These are phyloP conservation scores for Trichoderma arundinaceum DNA, from an alignment of 2,329 filamentous ascomycete genomes.

Conservation along the genomic window DNA sequence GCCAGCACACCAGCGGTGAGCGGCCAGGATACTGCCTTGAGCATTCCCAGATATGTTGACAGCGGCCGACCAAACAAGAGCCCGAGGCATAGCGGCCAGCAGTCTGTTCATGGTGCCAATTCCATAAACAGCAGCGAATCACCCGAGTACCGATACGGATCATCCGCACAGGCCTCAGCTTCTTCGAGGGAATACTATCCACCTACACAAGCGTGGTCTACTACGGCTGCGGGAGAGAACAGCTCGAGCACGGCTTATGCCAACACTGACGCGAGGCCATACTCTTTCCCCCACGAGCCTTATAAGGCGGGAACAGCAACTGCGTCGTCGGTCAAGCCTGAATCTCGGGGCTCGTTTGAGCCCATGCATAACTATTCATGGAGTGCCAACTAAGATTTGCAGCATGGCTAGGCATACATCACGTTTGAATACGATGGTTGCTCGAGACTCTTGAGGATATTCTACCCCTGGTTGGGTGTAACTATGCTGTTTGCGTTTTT, in stretches of 20 bases:
- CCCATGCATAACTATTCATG: conserved; percentile 63
- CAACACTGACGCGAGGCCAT: conserved; percentile 54
- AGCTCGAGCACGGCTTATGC: conserved; percentile 54
- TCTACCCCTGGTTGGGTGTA: background rate
- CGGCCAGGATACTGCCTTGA: conserved; percentile 53
- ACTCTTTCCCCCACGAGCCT: conserved; percentile 55
- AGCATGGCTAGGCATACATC: background rate
- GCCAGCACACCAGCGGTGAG: conserved; percentile 45
- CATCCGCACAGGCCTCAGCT: conserved; percentile 41
- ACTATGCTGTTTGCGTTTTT: background rate
- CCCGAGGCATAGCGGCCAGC: conserved; percentile 59
- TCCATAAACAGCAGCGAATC: conserved; percentile 57
- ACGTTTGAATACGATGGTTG: background rate
- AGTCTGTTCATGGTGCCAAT: conserved; percentile 57
- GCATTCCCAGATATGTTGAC: conserved; percentile 63
- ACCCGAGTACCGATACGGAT: conserved; percentile 63
- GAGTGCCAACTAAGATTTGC: conserved; percentile 52
- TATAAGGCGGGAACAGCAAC: conserved; percentile 48
- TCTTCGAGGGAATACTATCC: conserved; percentile 60
- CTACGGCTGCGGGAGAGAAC: conserved; percentile 55
- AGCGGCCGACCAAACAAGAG: conserved; percentile 62
- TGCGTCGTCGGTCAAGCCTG: conserved; percentile 43
- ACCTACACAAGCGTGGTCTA: conserved; percentile 58
- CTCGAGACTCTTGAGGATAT: background rate
- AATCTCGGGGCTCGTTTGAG: conserved; percentile 54